Evolutionary conservation across 73 alveolate genomes (phyloP).

Genomic region (Paramecium biaurelia): DNA sequence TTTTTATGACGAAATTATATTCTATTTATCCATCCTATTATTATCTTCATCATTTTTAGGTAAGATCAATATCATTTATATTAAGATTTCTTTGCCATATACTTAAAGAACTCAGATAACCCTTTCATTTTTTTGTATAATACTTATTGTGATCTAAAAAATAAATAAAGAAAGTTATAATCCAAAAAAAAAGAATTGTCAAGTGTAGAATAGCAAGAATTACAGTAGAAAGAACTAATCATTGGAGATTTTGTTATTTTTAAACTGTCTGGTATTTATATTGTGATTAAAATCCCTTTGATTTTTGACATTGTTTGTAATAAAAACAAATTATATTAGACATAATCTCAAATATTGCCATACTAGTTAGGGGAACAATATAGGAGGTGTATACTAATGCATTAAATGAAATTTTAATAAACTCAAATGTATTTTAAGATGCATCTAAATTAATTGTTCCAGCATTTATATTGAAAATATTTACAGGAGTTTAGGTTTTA

Average conservation of each 20-base stretch:
- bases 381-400: not conserved
- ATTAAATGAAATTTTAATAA: not conserved
- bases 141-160: not conserved
- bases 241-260: not conserved
- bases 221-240: not conserved
- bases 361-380: not conserved
- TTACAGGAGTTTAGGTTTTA: not conserved
- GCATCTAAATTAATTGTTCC: not conserved
- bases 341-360: not conserved
- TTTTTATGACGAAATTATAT: not conserved
- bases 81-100: not conserved
- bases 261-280: not conserved
- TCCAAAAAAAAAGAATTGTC: not conserved
- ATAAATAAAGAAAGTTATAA: not conserved
- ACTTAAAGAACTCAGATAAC: not conserved
- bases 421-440: slow-evolving; percentile 11
- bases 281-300: not conserved
- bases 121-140: not conserved
- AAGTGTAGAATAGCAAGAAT: not conserved
- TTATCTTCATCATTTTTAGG: not conserved
- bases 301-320: slow-evolving; percentile 16
- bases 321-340: not conserved
- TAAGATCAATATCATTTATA: not conserved
- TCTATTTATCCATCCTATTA: not conserved
- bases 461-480: not conserved